Percentiles rank a stretch among this genome's conserved stretches.
phyloP scores from a whole-genome alignment of 768 basidiomycete genomes.

The Tulasnella sp. region DNA sequence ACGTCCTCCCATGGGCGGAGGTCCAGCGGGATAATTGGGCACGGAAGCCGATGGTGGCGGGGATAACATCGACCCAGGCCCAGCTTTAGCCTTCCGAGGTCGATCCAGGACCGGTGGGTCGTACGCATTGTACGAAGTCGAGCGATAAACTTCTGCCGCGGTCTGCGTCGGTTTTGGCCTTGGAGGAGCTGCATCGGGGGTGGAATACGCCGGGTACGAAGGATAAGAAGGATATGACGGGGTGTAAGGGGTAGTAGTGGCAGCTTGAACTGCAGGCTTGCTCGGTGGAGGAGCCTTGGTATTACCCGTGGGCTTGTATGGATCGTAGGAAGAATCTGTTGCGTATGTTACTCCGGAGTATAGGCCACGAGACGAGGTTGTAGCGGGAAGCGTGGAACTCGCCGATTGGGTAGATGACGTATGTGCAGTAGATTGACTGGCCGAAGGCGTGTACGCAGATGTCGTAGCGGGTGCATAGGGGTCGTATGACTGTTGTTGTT shows the following conservation, averaged over 20 bases:
- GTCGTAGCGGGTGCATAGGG: constrained; percentile 35
- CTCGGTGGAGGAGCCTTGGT: constrained; percentile 4
- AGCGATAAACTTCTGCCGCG: constrained; percentile 33
- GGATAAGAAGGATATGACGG: neutral
- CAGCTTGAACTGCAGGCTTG: neutral
- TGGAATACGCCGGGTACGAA: constrained; percentile 2
- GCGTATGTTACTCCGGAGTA: constrained; percentile 34
- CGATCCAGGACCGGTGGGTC: constrained; percentile 38
- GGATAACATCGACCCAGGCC: neutral
- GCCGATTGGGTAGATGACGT: constrained; percentile 31
- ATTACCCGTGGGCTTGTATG: constrained; percentile 35
- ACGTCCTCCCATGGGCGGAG: neutral
- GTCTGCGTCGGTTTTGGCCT: constrained; percentile 12
- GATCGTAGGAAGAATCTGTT: constrained; percentile 35
- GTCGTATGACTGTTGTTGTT: constrained; percentile 34
- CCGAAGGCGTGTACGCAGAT: neutral
- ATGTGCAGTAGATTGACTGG: neutral
- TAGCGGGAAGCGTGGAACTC: constrained; percentile 30
- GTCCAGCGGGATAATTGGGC: neutral
- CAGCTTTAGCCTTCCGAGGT: neutral
- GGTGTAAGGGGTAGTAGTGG: constrained; percentile 3
- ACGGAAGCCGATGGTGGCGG: constrained; percentile 15
- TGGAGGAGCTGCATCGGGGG: neutral
- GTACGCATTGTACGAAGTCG: constrained; percentile 38
- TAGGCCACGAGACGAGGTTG: constrained; percentile 44